A percentile compares a stretch with the other conserved stretches of the same genome.
These are phyloP conservation scores for Pythium dissotocum DNA, from an alignment of 352 stramenopile genomes.

Conservation along the genomic window DNA sequence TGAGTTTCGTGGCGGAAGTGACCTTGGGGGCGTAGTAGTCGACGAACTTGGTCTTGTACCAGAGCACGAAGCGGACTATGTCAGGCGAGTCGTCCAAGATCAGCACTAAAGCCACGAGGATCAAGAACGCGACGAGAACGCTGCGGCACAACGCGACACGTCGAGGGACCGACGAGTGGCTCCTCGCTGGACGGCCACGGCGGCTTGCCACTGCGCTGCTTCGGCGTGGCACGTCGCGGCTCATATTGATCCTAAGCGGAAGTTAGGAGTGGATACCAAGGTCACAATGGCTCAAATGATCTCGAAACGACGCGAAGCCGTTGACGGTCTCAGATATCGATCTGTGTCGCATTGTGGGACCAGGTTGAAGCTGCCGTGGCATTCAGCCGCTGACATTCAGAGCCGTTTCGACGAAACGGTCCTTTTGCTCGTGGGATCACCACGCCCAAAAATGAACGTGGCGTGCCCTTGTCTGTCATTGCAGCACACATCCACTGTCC, in stretches of 20 bases:
- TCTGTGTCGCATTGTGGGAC: background rate
- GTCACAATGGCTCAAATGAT: background rate
- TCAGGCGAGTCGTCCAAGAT: background rate
- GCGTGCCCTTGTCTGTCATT: background rate
- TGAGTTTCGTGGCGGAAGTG: background rate
- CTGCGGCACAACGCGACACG: background rate
- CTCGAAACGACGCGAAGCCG: background rate
- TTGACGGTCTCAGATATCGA: conserved; percentile 2
- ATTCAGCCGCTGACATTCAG: background rate
- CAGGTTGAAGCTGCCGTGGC: background rate
- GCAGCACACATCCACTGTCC: background rate
- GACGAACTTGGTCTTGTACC: conserved; percentile 35
- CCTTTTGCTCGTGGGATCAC: background rate
- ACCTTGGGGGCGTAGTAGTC: conserved; percentile 39
- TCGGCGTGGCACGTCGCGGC: background rate
- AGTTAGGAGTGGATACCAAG: background rate
- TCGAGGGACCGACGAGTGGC: background rate
- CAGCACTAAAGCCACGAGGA: background rate
- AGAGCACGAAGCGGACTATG: conserved; percentile 19
- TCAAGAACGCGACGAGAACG: background rate
- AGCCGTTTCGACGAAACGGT: conserved; percentile 1
- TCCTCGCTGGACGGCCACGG: background rate
- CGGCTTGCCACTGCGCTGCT: background rate
- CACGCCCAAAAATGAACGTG: background rate
- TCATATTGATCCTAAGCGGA: background rate